Evolutionary conservation across 352 stramenopile species (phyloP), one percentile per base, ranked within the genome.

Genomic region (Pilasporangium apinafurcum): DNA sequence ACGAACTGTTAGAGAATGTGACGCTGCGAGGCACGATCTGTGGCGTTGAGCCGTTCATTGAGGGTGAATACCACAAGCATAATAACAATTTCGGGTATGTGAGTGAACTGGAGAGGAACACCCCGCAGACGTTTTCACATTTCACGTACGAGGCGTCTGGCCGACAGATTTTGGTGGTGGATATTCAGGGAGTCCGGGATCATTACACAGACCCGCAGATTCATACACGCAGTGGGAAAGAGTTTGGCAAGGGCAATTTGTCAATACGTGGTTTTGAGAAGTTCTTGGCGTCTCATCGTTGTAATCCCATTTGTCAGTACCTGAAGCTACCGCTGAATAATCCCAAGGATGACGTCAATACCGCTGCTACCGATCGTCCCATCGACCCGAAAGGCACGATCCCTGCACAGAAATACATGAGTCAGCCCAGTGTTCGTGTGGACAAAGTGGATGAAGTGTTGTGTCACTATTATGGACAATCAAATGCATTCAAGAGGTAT

Each of bases 131-230:
- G 3, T 98, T 98, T 55, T 96, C 83, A 1, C 87, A 95, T 25
- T 93, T 95, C 59, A 95, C 85, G 17, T 97, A 95, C 56, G 92
- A 96, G 51, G 82, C 81, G 0, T 96, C 84, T 0, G 61, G 88
- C n/a, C 83, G 89, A 36, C 68, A 86, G 42, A 87, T 95, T 50
- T 78, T 98, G 26, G 85, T 97, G n/a, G 89, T 95, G 5, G 92
- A 98, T 62, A 92, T 98, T 51, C 92, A 98, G 46, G 92, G 92
- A n/a, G 86, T 97, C 24, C 83, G 80, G 4, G 90, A 98, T 68
- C 70, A 97, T 8, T 98, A 96, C 62, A 98, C 92, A n/a, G 92
- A 98, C 59, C 92, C 92, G 8, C 92, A 98, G 62, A 93, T 98
- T 10, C 77, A 96, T 26, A 94, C 82, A 1, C 60, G 65, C 17